Percentiles rank a stretch among this genome's conserved stretches.
These are phyloP conservation scores for Cyathus striatus DNA, from an alignment of 768 basidiomycete species.

Conservation along the genomic window DNA sequence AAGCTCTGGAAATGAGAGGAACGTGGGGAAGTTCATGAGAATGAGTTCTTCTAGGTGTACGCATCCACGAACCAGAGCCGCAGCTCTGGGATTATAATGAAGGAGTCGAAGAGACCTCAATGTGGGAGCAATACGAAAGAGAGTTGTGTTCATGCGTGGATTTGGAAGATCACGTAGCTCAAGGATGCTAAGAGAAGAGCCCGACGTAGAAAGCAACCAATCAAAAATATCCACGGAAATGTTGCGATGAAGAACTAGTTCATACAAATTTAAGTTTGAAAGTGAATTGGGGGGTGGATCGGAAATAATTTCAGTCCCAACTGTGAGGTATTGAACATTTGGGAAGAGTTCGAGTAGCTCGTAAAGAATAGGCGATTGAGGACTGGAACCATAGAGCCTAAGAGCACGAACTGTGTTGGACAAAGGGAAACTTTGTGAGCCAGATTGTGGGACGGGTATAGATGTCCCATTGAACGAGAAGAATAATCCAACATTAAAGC, in stretches of 20 bases:
- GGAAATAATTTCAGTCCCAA: conserved; percentile 28
- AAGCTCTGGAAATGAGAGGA: conserved; percentile 25
- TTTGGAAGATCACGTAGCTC: conserved; percentile 33
- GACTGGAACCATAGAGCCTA: conserved; percentile 22
- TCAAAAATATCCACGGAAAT: conserved; percentile 18
- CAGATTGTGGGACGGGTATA: too few species aligned
- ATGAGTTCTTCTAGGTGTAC: conserved; percentile 33
- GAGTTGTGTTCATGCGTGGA: conserved; percentile 10
- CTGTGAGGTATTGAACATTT: conserved; percentile 27
- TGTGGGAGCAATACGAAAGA: conserved; percentile 22
- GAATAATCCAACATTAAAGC: too few species aligned
- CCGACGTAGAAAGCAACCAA: conserved; percentile 35
- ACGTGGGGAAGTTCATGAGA: conserved; percentile 26
- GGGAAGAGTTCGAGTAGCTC: conserved; percentile 35
- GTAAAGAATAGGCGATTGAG: conserved; percentile 38
- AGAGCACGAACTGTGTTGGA: conserved; percentile 7
- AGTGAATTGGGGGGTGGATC: conserved; percentile 21
- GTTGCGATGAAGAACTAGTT: conserved; percentile 31
- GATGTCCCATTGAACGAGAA: too few species aligned
- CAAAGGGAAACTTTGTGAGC: too few species aligned
- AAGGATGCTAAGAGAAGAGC: conserved; percentile 27
- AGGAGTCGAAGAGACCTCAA: conserved; percentile 40
- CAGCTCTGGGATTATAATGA: conserved; percentile 23
- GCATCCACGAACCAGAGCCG: conserved; percentile 28
- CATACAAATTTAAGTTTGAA: conserved; percentile 25